Conservation (phyloP, 495 filamentous ascomycete species). For the Tuber brumale region DNA sequence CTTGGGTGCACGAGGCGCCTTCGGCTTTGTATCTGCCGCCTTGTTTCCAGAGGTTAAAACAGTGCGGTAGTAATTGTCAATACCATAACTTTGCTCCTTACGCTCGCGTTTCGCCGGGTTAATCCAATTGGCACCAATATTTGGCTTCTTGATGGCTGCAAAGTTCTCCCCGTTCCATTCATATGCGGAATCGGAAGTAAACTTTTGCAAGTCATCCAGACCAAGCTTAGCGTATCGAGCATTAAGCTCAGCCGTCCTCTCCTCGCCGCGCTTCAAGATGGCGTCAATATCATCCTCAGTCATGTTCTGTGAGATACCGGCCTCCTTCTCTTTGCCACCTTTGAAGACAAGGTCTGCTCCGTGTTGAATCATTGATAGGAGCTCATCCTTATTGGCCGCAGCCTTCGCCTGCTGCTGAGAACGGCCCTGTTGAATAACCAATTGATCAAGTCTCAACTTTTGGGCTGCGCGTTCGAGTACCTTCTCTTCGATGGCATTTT, state of each 20-base stretch:
- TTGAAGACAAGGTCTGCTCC: constrained; percentile 92
- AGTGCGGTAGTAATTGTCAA: constrained; percentile 97
- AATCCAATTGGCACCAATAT: constrained; percentile 94
- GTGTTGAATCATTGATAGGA: constrained; percentile 97
- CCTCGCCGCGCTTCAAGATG: constrained; percentile 80
- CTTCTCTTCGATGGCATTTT: constrained; percentile 98
- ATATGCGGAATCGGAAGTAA: constrained; percentile 91
- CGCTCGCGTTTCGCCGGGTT: constrained; percentile 97
- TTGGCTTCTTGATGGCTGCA: constrained; percentile 77
- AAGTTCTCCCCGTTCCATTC: constrained; percentile 99
- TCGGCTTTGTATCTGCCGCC: constrained; percentile 81
- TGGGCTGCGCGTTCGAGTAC: constrained; percentile 95
- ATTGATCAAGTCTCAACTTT: constrained; percentile 91
- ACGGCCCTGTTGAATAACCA: constrained; percentile 99
- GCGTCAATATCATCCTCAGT: constrained; percentile 83
- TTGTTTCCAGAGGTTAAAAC: constrained; percentile 74
- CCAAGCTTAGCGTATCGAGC: constrained; percentile 96
- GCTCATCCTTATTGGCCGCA: constrained; percentile 84
- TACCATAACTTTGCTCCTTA: constrained; percentile 95
- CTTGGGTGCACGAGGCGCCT: constrained; percentile 91
- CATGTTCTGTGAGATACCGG: constrained; percentile 50
- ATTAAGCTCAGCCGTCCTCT: constrained; percentile 80
- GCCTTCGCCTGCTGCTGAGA: constrained; percentile 83
- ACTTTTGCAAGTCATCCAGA: constrained; percentile 95
- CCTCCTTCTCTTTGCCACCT: constrained; percentile 46